Conservation (phyloP, 768 basidiomycete species). For the Xerocomus spinulosus region DNA sequence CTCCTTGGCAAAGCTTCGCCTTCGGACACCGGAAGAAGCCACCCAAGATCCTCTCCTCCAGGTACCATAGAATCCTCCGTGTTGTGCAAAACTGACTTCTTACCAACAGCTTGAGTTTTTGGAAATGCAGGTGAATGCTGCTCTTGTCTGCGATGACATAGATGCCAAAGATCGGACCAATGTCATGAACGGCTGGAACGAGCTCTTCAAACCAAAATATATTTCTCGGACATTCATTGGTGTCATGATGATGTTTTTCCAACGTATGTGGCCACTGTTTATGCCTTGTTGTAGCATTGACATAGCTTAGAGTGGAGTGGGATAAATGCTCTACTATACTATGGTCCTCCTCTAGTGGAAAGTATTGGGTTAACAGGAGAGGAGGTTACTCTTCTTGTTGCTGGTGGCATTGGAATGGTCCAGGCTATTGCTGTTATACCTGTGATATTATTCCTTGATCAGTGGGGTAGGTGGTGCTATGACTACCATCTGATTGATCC, state of each 20-base stretch:
- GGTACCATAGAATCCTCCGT: conserved; percentile 24
- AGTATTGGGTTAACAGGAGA: conserved; percentile 61
- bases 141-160: conserved; percentile 42
- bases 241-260: conserved; percentile 75
- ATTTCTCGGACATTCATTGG: conserved; percentile 64
- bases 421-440: conserved; percentile 76
- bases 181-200: conserved; percentile 43
- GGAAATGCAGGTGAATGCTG: conserved; percentile 69
- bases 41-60: conserved; percentile 48
- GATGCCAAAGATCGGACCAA: conserved; percentile 15
- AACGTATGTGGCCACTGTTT: conserved; percentile 49
- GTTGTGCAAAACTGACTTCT: not conserved
- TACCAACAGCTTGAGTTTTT: conserved; percentile 57
- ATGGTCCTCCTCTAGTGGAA: conserved; percentile 67
- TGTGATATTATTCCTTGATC: conserved; percentile 67
- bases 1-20: conserved; percentile 51
- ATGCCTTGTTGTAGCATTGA: not conserved
- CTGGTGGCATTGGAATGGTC: conserved; percentile 75
- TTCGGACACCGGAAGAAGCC: conserved; percentile 43
- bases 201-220: conserved; percentile 51
- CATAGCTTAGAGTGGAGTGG: conserved; percentile 69
- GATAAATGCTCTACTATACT: conserved; percentile 81
- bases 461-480: conserved; percentile 42
- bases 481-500: not conserved
- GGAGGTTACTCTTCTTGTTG: conserved; percentile 56